Evolutionary conservation across 2,329 filamentous ascomycete genomes (phyloP), one percentile per base, ranked within the genome.

Genomic region (Pseudocercospora eumusae): DNA sequence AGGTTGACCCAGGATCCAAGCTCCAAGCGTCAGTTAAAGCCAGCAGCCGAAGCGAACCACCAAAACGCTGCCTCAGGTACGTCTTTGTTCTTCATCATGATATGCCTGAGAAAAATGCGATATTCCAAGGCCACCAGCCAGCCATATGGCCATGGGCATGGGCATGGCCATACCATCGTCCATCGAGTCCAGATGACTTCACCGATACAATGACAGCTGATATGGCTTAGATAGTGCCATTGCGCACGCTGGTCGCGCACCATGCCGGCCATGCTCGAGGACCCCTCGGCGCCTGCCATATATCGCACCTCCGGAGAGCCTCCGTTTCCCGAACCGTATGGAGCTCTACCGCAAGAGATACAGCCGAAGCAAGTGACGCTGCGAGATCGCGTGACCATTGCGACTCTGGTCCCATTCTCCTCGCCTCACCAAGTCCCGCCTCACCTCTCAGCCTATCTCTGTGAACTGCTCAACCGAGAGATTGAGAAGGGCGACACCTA

Each of bases 401-500:
- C 92, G 8, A 96, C 91, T 1, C 82, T 96, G 49, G 84, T 96
- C 56, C 92, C 92, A 9, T 92, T 96, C 75, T 87, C 86, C 18
- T 89, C 89, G n/a, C 84, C 85, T 18, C 81, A 86, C 60, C 86
- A 92, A 73, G 88, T 96, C n/a, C 92, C 92, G 2, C 79, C 82
- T 42, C 88, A 88, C 6, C 81, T 96, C 61, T 81, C 93, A 36
- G 83, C 83, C 42, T 95, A 96, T 73, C 85, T 96, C 52, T 90
- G 86, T 69, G 89, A 92, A 72, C 89, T 95, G 78, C 84, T 96
- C 70, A 93, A 93, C 75, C 89, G 90, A 77, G 92, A 96, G 77
- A 95, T 96, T 71, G 91, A 95, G 72, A 90, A 91, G 76, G 92
- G 92, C 60, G 92, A 96, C 75, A 96, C 92, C 1, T 96, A 96